Evolutionary conservation across 495 filamentous ascomycete species (phyloP), one percentile per base, ranked within the genome.

Genomic region (Penicillium paxilli): DNA sequence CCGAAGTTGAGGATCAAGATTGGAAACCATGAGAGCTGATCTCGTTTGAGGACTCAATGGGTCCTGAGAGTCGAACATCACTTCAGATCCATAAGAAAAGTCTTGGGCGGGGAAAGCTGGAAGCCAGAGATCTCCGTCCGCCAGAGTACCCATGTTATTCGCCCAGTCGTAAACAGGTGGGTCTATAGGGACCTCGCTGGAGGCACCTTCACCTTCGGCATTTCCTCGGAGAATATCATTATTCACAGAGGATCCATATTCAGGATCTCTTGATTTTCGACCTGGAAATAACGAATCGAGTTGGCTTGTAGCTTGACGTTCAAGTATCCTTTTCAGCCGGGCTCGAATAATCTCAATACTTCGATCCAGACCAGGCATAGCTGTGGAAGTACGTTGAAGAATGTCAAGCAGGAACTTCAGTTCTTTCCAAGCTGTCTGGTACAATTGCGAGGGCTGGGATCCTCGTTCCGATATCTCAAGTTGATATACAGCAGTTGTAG

Each of bases 291-390:
- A 35, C 1, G 55, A 52, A 21, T 51, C 40, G 19, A 58, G 44
- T 47, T 53, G 40, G 2, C 24, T 33, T 7, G 48, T 19, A 0
- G 19, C 33, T 30, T 48, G 49, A 11, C 55, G 22, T 12, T 53
- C 49, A 12, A 58, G 50, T 21, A 58, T 58, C 22, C 35, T 58
- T 44, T 53, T 51, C 14, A 58, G 26, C 16, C 50, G 25, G 17
- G 48, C 21, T 10, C 47, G 46, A 23, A 60, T 51, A 11, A 60
- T 60, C 25, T 60, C 57, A 30, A 60, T 47, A 19, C 57, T 60
- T 25, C 52, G 57, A 22, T 60, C 33, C 45, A 56, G 38, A 5
- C 51, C 57, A 5, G 57, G 52, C 47, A 55, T 55, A 25, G 47
- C 38, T 9, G 48, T 20, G 23, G 46, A 26, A 30, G 57, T 55